Percentiles rank a stretch among this genome's conserved stretches.
phyloP scores from a whole-genome alignment of 139 green algal species.

The Micromonas commoda region DNA sequence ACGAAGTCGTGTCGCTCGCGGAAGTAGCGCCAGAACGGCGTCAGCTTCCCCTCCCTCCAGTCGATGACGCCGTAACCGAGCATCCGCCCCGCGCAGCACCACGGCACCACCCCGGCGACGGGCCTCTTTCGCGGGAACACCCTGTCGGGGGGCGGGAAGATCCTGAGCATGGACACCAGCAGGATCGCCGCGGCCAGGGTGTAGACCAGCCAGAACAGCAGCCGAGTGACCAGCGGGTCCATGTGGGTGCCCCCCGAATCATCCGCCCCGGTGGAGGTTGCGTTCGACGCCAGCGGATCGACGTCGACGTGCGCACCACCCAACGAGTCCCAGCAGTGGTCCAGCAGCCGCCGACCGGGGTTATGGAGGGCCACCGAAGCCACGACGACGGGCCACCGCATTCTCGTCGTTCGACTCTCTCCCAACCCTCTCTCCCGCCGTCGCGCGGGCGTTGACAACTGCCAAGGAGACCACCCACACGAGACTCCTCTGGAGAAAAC shows the following conservation, averaged over 20 bases:
- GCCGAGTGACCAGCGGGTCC: neutral
- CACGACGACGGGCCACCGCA: no score
- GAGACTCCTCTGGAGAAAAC: no score
- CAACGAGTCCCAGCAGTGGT: no score
- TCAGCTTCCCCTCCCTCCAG: neutral
- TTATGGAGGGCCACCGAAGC: no score
- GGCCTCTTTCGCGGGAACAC: neutral
- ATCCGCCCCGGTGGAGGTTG: neutral
- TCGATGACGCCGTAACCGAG: conserved; percentile 20
- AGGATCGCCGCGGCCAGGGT: neutral
- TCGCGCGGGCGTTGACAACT: no score
- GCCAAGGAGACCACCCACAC: no score
- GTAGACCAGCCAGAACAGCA: neutral
- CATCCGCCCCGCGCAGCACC: neutral
- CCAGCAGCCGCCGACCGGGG: no score
- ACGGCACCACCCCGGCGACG: neutral
- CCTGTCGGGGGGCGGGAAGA: neutral
- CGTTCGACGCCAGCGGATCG: no score
- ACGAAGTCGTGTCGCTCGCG: neutral
- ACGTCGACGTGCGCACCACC: no score
- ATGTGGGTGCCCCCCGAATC: neutral
- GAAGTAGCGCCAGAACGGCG: neutral
- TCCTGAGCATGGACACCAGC: neutral
- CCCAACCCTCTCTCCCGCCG: no score
- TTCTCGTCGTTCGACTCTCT: no score